Base-by-base conservation (phyloP, 371 early-diverging fungal species). In the Mucor racemosus region DNA sequence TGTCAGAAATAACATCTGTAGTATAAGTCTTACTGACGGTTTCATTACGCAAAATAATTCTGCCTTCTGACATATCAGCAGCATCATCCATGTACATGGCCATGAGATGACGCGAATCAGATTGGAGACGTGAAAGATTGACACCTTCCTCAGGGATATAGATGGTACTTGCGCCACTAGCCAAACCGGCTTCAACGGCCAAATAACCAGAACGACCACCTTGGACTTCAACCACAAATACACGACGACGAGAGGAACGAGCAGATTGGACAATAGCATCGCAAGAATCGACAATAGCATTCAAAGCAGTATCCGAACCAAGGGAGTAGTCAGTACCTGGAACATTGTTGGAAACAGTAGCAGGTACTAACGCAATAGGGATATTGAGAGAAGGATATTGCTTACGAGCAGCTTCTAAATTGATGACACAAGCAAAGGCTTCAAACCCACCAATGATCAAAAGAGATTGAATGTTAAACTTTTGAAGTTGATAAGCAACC, bases 201-300 rank as follows among this genome's bases (percentile, higher is more conserved):
- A 99, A 81, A 78, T 93, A 99, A 5, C 99, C 99, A 77, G 95
- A 93, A 64, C 94, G 91, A 42, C 98, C 99, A 42, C 99, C 99
- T 71, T 97, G 97, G 13, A 98, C 96, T 84, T 99, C 99, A 26
- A 99, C 94, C 8, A 99, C 92, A 87, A 99, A 99, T n/a, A 99
- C 97, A 40, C 96, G 89, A 61, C 94, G 93, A 65, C 96, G 86
- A 36, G 92, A 91, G 10, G 98, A 93, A 26, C 91, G 90, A 19
- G 97, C 96, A 58, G 92, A 93, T 70, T 95, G 92, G 75, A 93
- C 94, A 76, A 99, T 94, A 44, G 92, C 86, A 81, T 99, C 99
- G 65, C 97, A 95, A 2, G 95, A 85, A 35, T 91, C 91, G 36
- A 96, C 93, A 79, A 99, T 98, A 26, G 92, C 95, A 78, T 99